Evolutionary conservation across 305 asterid species (phyloP), one percentile per base, ranked within the genome.

Genomic region (Solanum hybrid): DNA sequence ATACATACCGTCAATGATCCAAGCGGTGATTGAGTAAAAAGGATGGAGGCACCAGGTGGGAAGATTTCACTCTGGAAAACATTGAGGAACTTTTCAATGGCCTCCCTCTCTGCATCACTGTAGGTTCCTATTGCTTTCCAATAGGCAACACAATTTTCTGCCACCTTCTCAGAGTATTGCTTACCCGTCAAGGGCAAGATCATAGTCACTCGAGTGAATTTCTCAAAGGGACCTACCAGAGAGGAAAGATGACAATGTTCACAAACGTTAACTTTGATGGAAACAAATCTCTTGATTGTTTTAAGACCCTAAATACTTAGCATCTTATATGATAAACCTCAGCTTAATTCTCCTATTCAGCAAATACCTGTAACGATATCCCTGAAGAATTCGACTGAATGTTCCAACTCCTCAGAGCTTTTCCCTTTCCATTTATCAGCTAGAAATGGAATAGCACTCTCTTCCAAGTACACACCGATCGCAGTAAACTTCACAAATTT

Each of bases 121-220:
- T 90, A 95, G 78, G 90, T 91, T 75, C 96, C 98, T 3, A 90
- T 46, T 17, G 94, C 91, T 92, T 96, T 94, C 98, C 96, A 95
- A 89, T 92, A 86, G 4, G 98, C 97, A 29, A 93, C 91, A 89
- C 98, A 95, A 91, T 96, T 97, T 80, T 97, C 98, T 1, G 94
- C 93, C 24, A 97, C 99, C 91, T 96, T 97, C 93, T 93, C 98
- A 3, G 99, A 95, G 93, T 95, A 97, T 34, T 95, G 98, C 87
- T 93, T 91, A 36, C 99, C 99, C 85, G 98, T 95, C 75, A 97
- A 91, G 10, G 99, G 99, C 93, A 95, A 84, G 32, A 97, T 95
- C 94, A 88, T 94, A 8, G 94, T 95, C 93, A 96, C 98, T 88
- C 82, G 92, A 5, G 93, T 94, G 92, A 95, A 91, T 89, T 97